Evolutionary conservation across 2,329 filamentous ascomycete species (phyloP), one percentile per base, ranked within the genome.

Genomic region (Xylariaceae sp.): DNA sequence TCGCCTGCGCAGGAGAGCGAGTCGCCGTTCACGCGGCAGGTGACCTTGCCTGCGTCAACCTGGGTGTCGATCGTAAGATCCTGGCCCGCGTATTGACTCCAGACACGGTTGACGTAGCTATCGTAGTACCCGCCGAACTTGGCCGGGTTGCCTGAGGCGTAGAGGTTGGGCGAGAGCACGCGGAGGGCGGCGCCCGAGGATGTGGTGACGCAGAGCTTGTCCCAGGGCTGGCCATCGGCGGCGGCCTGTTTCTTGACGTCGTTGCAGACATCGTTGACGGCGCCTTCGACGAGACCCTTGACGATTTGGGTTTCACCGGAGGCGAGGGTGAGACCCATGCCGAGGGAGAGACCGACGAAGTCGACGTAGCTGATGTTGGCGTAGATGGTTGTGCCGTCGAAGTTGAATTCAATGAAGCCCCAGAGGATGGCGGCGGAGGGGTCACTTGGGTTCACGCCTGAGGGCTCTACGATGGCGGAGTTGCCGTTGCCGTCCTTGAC

Each of bases 291-390:
- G 1, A 81, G 74, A 1, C 79, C 79, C 2, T 72, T 66, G 9
- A 77, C 75, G 2, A 72, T 69, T 49, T 80, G 78, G 0, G 64
- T 67, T 51, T 60, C 64, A 37, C 76, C 76, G 34, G 69, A 71
- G 11, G 64, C 71, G 11, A 74, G 70, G 0, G 71, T 72, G 6
- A 83, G 68, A 0, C 66, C 66, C 76, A 84, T 80, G 37, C 80
- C 78, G 2, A 84, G 74, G 0, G 78, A 71, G 9, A 83, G 71
- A 4, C 80, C 73, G 18, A 81, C 75, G 56, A 80, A 81, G 66
- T 82, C 80, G 30, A 82, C 80, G 58, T 77, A 81, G 52, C 75
- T 79, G 55, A 82, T 75, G 67, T 82, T 81, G 62, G 78, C 77
- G 44, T 72, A 80, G 35, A 81, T 67, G 3, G 71, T 71, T 0